Evolutionary conservation across 257 asterid species (phyloP).

Genomic region (Forsythia suspensa): DNA sequence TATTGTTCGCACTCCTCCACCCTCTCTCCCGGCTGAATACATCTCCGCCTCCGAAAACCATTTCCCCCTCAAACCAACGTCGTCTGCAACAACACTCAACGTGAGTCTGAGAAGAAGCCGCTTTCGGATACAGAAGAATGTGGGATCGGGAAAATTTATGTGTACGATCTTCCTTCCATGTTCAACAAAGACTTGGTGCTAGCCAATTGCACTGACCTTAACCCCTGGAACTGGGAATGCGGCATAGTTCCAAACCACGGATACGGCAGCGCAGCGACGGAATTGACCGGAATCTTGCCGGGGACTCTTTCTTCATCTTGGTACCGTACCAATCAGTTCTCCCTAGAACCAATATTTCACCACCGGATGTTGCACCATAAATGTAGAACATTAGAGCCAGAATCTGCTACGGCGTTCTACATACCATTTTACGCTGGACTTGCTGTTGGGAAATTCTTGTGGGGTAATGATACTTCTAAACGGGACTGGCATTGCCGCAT

Average conservation of each 20-base stretch:
- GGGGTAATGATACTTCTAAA: conserved; percentile 48
- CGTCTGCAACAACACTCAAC: conserved; percentile 11
- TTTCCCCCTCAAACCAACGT: conserved; percentile 5
- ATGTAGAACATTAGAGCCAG: conserved; percentile 71
- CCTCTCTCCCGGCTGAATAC: conserved; percentile 50
- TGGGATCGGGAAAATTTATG: conserved; percentile 70
- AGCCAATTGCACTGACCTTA: conserved; percentile 62
- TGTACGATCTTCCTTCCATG: conserved; percentile 67
- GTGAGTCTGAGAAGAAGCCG: neutral
- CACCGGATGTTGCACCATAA: conserved; percentile 59
- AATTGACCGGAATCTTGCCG: conserved; percentile 58
- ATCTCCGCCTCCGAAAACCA: conserved; percentile 21
- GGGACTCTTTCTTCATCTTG: conserved; percentile 57
- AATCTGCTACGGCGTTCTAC: conserved; percentile 81
- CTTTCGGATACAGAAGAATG: conserved; percentile 50
- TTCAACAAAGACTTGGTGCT: conserved; percentile 57
- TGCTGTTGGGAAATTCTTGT: conserved; percentile 60
- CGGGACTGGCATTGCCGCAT: conserved; percentile 60
- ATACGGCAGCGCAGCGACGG: conserved; percentile 63
- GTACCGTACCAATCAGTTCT: conserved; percentile 86
- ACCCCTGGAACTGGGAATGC: conserved; percentile 89
- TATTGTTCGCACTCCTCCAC: conserved; percentile 53
- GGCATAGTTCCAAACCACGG: conserved; percentile 79
- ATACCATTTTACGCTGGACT: conserved; percentile 91
- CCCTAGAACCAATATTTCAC: conserved; percentile 69